Base-by-base conservation (phyloP, 345 rosid genomes). In the Aethionema arabicum region DNA sequence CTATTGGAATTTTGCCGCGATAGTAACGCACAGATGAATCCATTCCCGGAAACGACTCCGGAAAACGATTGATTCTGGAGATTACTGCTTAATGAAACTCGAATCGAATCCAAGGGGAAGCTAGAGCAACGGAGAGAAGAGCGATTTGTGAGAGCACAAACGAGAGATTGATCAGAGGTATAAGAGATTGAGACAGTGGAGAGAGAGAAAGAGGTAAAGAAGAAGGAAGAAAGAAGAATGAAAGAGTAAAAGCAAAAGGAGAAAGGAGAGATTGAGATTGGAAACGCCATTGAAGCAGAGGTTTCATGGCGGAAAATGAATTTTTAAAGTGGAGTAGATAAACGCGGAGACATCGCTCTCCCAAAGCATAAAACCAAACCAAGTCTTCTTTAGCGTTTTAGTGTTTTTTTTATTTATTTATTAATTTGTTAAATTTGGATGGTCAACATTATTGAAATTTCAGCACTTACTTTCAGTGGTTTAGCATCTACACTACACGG, bases 41-140 rank as follows among this genome's bases (percentile, higher is more conserved):
- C 83, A n/a, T 82, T 76, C 29, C 95, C 93, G 3, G 83, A 80
- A 7, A 82, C 91, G 8, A 85, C 9, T 2, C 81, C 86, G 1
- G 91, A 53, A 51, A 79, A 75, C 2, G 76, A 43, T 55, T 32
- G 40, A 14, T 33, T 38, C 2, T 67, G 36, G 56, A 37, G 44
- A 14, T 32, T 35, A 1, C 40, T n/a, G 8, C 44, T 12, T 6
- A n/a, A 64, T 1, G 72, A 57, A 49, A 68, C 51, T 10, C 4
- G 76, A 32, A 72, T 59, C 29, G 79, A 72, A 0, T 13, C 3
- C 0, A 16, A 2, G 9, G 80, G 78, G 49, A 74, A 77, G 45
- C 74, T 73, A 3, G 85, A 71, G 56, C 97, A 90, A n/a, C 66
- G 83, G 30, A 90, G 76, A 44, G 12, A 65, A 31, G 68, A 37